phyloP scores from a whole-genome alignment of 108 stramenopile genomes.

The Nitzschia putrida region DNA sequence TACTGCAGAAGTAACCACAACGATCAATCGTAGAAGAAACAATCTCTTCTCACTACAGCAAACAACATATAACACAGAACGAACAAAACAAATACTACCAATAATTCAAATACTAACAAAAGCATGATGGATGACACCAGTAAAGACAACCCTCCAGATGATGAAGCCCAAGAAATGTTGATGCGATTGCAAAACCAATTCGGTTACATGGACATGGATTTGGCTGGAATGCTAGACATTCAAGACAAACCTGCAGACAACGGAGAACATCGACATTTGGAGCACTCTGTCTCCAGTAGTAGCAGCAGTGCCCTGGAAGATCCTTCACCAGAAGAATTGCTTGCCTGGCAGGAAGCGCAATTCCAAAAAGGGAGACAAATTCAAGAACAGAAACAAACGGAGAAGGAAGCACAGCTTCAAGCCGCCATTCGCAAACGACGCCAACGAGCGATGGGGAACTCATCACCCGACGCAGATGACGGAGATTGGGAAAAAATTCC shows the following conservation, averaged over 20 bases:
- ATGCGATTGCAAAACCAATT: conserved; percentile 59
- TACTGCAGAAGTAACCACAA: no score
- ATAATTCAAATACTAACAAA: neutral
- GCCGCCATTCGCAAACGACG: neutral
- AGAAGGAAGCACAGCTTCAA: conserved; percentile 15
- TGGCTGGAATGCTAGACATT: conserved; percentile 29
- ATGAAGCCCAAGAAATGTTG: conserved; percentile 32
- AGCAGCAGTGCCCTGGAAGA: conserved; percentile 37
- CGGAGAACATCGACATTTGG: neutral
- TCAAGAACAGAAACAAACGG: conserved; percentile 19
- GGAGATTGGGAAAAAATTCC: conserved; percentile 46
- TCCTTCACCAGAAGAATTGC: conserved; percentile 62
- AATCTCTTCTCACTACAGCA: no score
- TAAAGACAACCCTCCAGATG: neutral
- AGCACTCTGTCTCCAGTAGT: conserved; percentile 11
- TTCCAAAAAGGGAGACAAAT: conserved; percentile 45
- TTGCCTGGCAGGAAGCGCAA: conserved; percentile 67
- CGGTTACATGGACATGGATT: conserved; percentile 64
- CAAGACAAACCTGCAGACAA: conserved; percentile 4
- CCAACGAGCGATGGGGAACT: neutral
- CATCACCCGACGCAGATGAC: conserved; percentile 23
- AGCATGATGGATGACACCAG: neutral
- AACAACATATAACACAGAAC: no score
- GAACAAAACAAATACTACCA: no score
- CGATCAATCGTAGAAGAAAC: no score